Evolutionary conservation across 2,329 filamentous ascomycete species (phyloP).

Genomic region (Phoma sp.): DNA sequence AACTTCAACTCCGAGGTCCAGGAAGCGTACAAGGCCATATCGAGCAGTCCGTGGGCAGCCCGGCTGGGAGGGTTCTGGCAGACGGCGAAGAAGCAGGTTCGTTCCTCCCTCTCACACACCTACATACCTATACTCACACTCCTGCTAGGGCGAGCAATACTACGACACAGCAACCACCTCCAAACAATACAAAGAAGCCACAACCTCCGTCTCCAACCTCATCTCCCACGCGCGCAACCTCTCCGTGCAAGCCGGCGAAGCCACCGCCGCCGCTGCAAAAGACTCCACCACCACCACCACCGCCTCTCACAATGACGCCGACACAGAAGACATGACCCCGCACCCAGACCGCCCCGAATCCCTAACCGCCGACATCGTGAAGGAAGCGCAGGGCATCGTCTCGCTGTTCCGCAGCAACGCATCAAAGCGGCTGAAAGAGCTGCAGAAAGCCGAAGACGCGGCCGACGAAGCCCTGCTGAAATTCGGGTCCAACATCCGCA

Average conservation of each 20-base stretch:
- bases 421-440: conserved; percentile 81
- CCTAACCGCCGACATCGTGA: conserved; percentile 57
- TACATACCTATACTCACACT: conserved; percentile 2
- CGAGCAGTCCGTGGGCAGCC: conserved; percentile 87
- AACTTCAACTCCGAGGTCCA: conserved; percentile 87
- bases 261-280: conserved; percentile 24
- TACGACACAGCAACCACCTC: conserved; percentile 79
- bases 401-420: conserved; percentile 78
- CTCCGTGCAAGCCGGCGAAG: conserved; percentile 57
- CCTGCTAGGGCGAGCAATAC: conserved; percentile 76
- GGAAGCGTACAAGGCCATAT: conserved; percentile 94
- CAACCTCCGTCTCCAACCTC: conserved; percentile 77
- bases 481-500: conserved; percentile 86
- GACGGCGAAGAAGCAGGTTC: conserved; percentile 89
- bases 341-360: conserved; percentile 52
- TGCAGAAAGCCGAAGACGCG: conserved; percentile 91
- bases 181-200: conserved; percentile 86
- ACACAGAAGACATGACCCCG: conserved; percentile 30
- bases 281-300: conserved; percentile 9
- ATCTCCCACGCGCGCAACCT: conserved; percentile 76
- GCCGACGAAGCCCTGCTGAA: conserved; percentile 93
- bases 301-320: conserved; percentile 16
- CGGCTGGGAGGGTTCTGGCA: conserved; percentile 87
- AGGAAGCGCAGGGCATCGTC: conserved; percentile 70
- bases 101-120: conserved; percentile 25